These are phyloP conservation scores for Wickerhamiella occidentalis DNA, from an alignment of 805 yeast genomes.

Conservation along the genomic window DNA sequence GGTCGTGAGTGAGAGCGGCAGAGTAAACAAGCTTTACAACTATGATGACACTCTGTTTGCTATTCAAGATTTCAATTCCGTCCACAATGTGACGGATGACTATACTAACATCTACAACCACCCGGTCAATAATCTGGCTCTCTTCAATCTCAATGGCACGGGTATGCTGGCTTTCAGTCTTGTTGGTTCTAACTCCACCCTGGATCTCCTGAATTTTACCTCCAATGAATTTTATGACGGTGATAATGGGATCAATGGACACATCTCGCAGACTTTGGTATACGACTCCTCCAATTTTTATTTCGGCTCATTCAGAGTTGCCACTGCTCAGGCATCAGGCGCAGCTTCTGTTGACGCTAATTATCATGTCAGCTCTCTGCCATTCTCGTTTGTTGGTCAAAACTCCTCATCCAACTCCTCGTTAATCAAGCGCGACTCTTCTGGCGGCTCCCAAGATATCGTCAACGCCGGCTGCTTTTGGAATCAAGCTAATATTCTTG, in stretches of 20 bases:
- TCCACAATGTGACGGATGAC: conserved; percentile 5
- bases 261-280: conserved; percentile 9
- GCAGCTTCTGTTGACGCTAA: conserved; percentile 16
- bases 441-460: conserved; percentile 4
- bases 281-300: conserved; percentile 16
- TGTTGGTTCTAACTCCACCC: conserved; percentile 10
- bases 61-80: conserved; percentile 5
- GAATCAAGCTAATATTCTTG: conserved; percentile 44
- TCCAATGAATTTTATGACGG: conserved; percentile 19
- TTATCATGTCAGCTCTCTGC: conserved; percentile 17
- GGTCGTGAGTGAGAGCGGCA: not conserved
- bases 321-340: conserved; percentile 24
- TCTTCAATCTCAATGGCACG: conserved; percentile 21
- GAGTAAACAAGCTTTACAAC: conserved; percentile 8
- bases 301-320: conserved; percentile 25
- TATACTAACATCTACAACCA: conserved; percentile 16
- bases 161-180: conserved; percentile 23
- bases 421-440: not conserved
- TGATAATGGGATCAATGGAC: conserved; percentile 12
- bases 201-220: conserved; percentile 15
- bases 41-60: not conserved
- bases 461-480: conserved; percentile 31
- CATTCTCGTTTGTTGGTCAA: conserved; percentile 15
- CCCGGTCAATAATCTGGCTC: conserved; percentile 14
- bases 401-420: not conserved